These are phyloP conservation scores for Aspergillus nanangensis DNA, from an alignment of 495 filamentous ascomycete genomes.

Conservation along the genomic window DNA sequence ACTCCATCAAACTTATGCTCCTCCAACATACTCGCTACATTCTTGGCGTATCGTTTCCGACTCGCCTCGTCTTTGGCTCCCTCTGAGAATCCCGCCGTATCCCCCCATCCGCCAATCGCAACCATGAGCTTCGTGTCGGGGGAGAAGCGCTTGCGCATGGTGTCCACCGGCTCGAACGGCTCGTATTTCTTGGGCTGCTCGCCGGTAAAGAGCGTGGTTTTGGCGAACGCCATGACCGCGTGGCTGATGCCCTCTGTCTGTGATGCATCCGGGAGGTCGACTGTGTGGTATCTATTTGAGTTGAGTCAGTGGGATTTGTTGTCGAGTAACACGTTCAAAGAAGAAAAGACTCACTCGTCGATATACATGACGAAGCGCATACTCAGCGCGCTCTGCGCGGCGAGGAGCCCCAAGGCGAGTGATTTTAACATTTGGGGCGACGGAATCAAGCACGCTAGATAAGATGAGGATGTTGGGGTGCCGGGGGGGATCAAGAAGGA, in stretches of 20 bases:
- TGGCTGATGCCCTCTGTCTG: conserved; percentile 39
- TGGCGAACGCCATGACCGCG: conserved; percentile 67
- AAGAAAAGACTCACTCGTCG: conserved; percentile 26
- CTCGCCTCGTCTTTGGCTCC: conserved; percentile 51
- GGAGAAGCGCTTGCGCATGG: conserved; percentile 53
- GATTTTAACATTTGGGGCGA: conserved; percentile 30
- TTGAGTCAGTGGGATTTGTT: conserved; percentile 1
- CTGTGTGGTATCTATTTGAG: conserved; percentile 24
- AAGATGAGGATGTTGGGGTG: background rate
- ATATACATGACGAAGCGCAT: conserved; percentile 37
- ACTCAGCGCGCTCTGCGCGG: conserved; percentile 24
- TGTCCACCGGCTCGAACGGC: conserved; percentile 57
- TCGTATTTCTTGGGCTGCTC: conserved; percentile 38
- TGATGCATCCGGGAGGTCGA: conserved; percentile 20
- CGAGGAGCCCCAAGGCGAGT: conserved; percentile 27
- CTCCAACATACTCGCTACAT: conserved; percentile 59
- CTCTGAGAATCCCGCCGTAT: conserved; percentile 55
- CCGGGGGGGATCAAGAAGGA: background rate
- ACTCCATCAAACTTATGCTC: conserved; percentile 59
- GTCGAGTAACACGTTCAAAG: too few species aligned
- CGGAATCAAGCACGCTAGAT: background rate
- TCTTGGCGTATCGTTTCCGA: conserved; percentile 56
- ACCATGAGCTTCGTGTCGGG: conserved; percentile 60
- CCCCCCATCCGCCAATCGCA: conserved; percentile 73
- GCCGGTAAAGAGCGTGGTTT: conserved; percentile 54